Conservation (phyloP, 306 rosid genomes). For the Inga laurina region DNA sequence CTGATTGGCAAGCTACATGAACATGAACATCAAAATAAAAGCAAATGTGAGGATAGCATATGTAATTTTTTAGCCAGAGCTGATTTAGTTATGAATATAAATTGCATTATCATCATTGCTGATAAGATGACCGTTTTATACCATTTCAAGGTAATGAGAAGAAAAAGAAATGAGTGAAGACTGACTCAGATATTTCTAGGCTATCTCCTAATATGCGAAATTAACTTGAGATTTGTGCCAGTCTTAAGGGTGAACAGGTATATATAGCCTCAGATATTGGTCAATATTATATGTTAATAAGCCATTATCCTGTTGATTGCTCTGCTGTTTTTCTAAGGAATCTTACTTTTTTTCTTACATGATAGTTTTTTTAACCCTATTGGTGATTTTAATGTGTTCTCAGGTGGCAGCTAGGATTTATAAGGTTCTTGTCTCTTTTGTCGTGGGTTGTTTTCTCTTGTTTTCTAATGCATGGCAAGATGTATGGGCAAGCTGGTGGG, state of each 20-base stretch:
- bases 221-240: conserved; percentile 75
- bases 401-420: conserved; percentile 94
- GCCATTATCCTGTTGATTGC: background rate
- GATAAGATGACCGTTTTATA: conserved; percentile 22
- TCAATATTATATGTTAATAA: background rate
- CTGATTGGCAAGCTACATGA: too few species aligned
- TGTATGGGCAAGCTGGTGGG: too few species aligned
- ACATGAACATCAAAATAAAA: too few species aligned
- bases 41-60: background rate
- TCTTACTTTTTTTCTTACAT: conserved; percentile 5
- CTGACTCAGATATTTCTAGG: conserved; percentile 82
- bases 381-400: conserved; percentile 34
- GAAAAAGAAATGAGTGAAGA: conserved; percentile 81
- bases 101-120: conserved; percentile 17
- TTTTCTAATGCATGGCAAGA: too few species aligned
- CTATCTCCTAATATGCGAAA: conserved; percentile 57
- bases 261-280: conserved; percentile 18
- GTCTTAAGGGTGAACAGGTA: conserved; percentile 94
- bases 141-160: conserved; percentile 70
- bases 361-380: conserved; percentile 9
- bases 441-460: too few species aligned
- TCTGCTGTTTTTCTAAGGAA: conserved; percentile 9
- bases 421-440: too few species aligned
- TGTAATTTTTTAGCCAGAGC: conserved; percentile 11
- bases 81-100: conserved; percentile 10